Base-by-base conservation (phyloP, 305 asterid species). In the Ruellia speciosa region DNA sequence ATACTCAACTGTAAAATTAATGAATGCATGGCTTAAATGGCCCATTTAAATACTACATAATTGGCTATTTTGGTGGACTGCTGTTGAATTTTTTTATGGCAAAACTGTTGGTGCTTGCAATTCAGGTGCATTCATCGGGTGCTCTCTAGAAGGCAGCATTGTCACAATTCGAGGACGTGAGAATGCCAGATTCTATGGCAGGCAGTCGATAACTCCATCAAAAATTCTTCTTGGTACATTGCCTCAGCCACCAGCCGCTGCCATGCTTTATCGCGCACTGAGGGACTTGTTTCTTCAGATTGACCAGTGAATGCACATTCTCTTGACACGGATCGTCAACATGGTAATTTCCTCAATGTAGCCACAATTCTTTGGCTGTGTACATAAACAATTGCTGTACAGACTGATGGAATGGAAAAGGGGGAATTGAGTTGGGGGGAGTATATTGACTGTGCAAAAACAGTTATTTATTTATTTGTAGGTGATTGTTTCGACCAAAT, bases 211-310 rank as follows among this genome's bases (percentile, higher is more conserved):
- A 53, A 66, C 52, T 52, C 94, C 97, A 37, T 59, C 82, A 3
- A 80, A 78, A 24, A 88, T 92, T 61, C 90, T 92, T 54, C 81
- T 78, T 50, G 94, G 96, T 35, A 77, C 93, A 0, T 71, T 86
- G 66, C 93, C 96, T 54, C 81, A 75, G 60, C 96, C 99, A 57
- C 99, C 96, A 64, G 99, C 99, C 11, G 96, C 99, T 0, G 81
- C 95, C 43, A 67, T 73, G 31, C 90, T 92, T 65, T 92, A 88
- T 64, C 87, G 85, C 3, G 94, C 96, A 0, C 76, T 92, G 3
- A 75, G 67, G 16, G 93, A 86, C 66, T 53, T 92, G 75, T 88
- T 74, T 71, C 67, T 66, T 72, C 80, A 80, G 73, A 74, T 88
- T 19, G 75, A 55, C 61, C 68, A 67, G 45, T 74, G 78, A 72